Base-by-base conservation (phyloP, 2,329 filamentous ascomycete genomes). In the Claviceps citrina region DNA sequence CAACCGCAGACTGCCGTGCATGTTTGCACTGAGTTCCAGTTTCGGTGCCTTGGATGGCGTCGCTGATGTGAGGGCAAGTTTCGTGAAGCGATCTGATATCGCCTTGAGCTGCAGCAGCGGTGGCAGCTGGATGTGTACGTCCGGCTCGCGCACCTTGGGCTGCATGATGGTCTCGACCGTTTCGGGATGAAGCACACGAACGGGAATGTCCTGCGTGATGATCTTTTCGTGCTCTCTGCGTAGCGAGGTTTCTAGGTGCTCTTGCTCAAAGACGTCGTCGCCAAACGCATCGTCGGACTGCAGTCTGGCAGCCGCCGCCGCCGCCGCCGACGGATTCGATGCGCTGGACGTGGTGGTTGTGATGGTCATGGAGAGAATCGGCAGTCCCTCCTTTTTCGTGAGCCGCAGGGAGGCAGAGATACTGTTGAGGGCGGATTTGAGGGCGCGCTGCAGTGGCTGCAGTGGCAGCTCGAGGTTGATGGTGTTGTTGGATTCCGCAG, bases 401-500 rank as follows among this genome's bases (percentile, higher is more conserved):
- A 98, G 75, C 30, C 89, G 81, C 30, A 98, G 76, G 12, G 81
- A 82, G 40, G 87, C 85, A 15, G 84, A 81, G 15, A 80, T 77
- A 51, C 84, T 84, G 54, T 84, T 80, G 39, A 82, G 67, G 33
- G 89, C 89, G 27, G 87, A 95, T 52, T 81, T 85, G 43, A 98
- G 76, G n/a, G 91, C 91, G 44, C 87, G 81, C 53, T 91, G 84
- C 18, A 98, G 76, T 2, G 84, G 80, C 12, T 76, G 73, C n/a
- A 96, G 76, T 20, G 91, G 86, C 1, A 98, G 75, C 63, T 98
- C 91, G 47, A 98, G 79, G 62, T 98, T 95, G 63, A 98, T 95
- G 39, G 86, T 84, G 61, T 94, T 94, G 59, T 76, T 70, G 30
- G 67, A 67, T 36, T 86, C 81, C 38, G 83, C 83, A 37, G 87